Evolutionary conservation across 805 yeast species (phyloP), one percentile per base, ranked within the genome.

Genomic region (Sporopachydermia quercuum): DNA sequence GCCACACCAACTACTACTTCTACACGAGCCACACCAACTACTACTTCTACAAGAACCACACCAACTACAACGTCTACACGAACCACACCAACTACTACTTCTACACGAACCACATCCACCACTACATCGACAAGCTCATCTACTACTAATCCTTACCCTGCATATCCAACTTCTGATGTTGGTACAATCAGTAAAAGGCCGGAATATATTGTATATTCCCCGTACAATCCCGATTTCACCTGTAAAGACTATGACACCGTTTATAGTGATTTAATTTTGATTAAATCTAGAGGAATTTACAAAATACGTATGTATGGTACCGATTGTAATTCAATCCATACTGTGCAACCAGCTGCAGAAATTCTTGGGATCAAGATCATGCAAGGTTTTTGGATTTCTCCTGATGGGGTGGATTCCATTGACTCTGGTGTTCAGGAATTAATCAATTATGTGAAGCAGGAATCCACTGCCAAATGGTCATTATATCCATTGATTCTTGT

Each of bases 361-460:
- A 39, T 56, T 11, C 59, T 79, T 40, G 94, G 94, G 3, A 56
- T 87, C 39, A 72, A 62, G 33, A 73, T 86, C 43, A 79, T 82
- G 57, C 95, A 84, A 65, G 96, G 96, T 38, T 70, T 87, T 58
- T 87, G 91, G 87, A 76, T 87, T 46, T 56, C 68, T 37, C 44
- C 60, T 15, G 63, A 56, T 18, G 94, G 94, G 49, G 76, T 69
- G 33, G 74, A 74, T 51, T 76, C 89, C 5, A 71, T 84, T 44
- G 86, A 82, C 55, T 60, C 49, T 39, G 65, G 72, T 37, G 75
- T 84, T 38, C 40, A 54, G 15, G 72, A 61, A 19, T 50, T 86
- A 38, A 68, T 85, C 41, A 37, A 58, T 5, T 68, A 65, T 47
- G 71, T 69, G 30, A 64, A 67, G 49, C 62, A 68, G 14, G 37